phyloP scores from a whole-genome alignment of 2,329 filamentous ascomycete species.

The Ustulina deusta region DNA sequence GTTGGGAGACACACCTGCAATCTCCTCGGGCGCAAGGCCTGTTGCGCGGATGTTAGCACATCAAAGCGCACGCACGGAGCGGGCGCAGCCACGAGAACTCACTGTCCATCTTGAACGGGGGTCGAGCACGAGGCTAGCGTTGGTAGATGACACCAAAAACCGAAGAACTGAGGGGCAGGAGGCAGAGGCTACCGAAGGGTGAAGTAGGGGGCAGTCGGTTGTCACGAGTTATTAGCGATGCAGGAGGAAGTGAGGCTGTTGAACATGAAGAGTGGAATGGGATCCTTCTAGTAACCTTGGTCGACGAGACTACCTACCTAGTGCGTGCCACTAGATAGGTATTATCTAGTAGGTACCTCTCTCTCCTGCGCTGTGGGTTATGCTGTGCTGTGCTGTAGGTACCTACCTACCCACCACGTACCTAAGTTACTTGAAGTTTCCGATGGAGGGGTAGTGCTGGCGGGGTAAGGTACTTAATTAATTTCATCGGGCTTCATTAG shows the following conservation, averaged over 20 bases:
- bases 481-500: conserved; percentile 35
- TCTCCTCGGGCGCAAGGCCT: conserved; percentile 41
- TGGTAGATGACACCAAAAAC: not conserved
- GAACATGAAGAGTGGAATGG: conserved; percentile 24
- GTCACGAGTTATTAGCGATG: conserved; percentile 18
- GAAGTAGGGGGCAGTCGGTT: not conserved
- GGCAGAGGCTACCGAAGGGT: not conserved
- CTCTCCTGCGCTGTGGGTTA: too few species aligned
- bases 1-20: conserved; percentile 37
- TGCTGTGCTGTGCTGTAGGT: too few species aligned
- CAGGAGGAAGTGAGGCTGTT: conserved; percentile 32
- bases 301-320: conserved; percentile 1
- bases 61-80: not conserved
- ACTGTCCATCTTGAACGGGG: conserved; percentile 36
- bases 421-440: too few species aligned
- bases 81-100: conserved; percentile 20
- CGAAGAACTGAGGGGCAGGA: not conserved
- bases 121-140: conserved; percentile 10
- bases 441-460: conserved; percentile 31
- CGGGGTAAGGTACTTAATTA: conserved; percentile 40
- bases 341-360: not conserved
- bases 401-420: conserved; percentile 11
- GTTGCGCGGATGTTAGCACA: conserved; percentile 29
- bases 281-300: conserved; percentile 21
- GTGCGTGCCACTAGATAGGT: not conserved